Conservation (phyloP, 306 rosid species). For the Phaseolus lunatus region DNA sequence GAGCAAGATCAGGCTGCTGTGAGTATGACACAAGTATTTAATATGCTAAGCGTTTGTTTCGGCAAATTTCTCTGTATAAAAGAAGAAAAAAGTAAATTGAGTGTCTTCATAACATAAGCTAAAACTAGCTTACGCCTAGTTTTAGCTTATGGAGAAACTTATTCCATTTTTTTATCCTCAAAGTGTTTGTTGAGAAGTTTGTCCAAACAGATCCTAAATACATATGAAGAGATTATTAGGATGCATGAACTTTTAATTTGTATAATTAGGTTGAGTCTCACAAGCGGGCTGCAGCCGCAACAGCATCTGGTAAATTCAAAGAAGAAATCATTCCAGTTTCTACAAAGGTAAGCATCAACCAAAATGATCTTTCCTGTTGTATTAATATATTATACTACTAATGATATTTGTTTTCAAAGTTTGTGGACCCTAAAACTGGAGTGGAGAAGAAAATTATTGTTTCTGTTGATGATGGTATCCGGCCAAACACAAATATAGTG, state of each 20-base stretch:
- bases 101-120: too few relatives aligned
- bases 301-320: constrained; percentile 81
- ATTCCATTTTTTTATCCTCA: too few relatives aligned
- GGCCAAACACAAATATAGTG: constrained; percentile 65
- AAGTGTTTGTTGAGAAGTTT: too few relatives aligned
- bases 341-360: constrained; percentile 70
- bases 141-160: too few relatives aligned
- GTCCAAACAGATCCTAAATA: not conserved
- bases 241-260: constrained; percentile 21
- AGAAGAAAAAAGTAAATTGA: too few relatives aligned
- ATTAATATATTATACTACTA: constrained; percentile 37
- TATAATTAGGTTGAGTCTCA: constrained; percentile 81
- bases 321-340: constrained; percentile 87
- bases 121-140: too few relatives aligned
- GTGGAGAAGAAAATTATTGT: constrained; percentile 67
- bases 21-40: constrained; percentile 50
- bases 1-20: constrained; percentile 97
- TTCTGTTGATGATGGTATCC: constrained; percentile 84
- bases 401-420: constrained; percentile 50
- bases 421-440: constrained; percentile 89
- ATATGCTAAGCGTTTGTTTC: constrained; percentile 4
- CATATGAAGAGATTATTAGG: not conserved
- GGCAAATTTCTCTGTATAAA: too few relatives aligned
- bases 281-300: constrained; percentile 87
- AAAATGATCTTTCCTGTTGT: constrained; percentile 22